Conservation (phyloP, 2,329 filamentous ascomycete genomes). For the Drechslerella dactyloides region DNA sequence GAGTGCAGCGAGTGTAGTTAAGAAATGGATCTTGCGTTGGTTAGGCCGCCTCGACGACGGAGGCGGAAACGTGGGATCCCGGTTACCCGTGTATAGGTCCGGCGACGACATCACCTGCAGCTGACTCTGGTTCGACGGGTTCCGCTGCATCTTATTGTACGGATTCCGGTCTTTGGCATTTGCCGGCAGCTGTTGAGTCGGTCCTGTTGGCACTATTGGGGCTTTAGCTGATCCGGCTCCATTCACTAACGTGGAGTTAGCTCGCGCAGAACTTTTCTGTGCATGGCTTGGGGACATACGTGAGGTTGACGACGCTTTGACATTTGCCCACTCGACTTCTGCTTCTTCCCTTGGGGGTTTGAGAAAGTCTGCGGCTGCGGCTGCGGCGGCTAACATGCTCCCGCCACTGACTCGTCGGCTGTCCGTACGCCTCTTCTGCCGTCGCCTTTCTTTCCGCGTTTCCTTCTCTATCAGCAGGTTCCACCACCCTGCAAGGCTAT, state of each 20-base stretch:
- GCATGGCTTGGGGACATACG: slow-evolving; percentile 50
- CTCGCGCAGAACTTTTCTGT: slow-evolving; percentile 36
- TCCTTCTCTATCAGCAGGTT: slow-evolving; percentile 92
- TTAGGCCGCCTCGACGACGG: slow-evolving; percentile 70
- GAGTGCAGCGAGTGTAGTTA: slow-evolving; percentile 70
- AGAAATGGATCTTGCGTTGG: slow-evolving; percentile 61
- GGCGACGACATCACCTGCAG: slow-evolving; percentile 55
- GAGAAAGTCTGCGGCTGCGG: slow-evolving; percentile 29
- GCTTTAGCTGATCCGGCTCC: slow-evolving; percentile 52
- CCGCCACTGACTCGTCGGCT: slow-evolving; percentile 87
- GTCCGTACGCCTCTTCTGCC: slow-evolving; percentile 81
- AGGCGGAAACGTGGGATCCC: slow-evolving; percentile 38
- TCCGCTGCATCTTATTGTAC: slow-evolving; percentile 53
- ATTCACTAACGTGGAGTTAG: slow-evolving; percentile 51
- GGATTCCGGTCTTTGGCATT: slow-evolving; percentile 64
- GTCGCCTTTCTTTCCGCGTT: slow-evolving; percentile 78
- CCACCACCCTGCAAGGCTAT: slow-evolving; percentile 95
- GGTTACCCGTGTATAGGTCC: slow-evolving; percentile 50
- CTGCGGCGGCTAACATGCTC: slow-evolving; percentile 37
- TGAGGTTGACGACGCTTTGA: slow-evolving; percentile 52
- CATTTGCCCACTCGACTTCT: slow-evolving; percentile 50
- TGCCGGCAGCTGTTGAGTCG: slow-evolving; percentile 74
- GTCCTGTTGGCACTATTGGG: slow-evolving; percentile 56
- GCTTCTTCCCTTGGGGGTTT: slow-evolving; percentile 49
- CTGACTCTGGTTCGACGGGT: slow-evolving; percentile 54